Base-by-base conservation (phyloP, 202 grass and related monocot species). In the Musa balbisiana region DNA sequence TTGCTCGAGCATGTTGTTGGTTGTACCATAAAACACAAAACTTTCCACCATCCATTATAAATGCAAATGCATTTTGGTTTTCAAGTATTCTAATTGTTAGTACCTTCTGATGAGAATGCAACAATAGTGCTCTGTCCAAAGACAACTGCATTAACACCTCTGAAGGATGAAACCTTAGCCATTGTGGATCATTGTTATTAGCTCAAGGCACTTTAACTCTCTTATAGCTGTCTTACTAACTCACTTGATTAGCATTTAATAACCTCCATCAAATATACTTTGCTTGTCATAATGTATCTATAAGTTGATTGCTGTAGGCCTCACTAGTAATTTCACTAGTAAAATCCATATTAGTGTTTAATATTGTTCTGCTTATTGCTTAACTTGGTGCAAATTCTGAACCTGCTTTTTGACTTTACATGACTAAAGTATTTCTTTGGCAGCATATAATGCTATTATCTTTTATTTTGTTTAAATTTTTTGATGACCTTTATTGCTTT, bases 381-480 rank as follows among this genome's bases (percentile, higher is more conserved):
- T 67, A 67, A 67, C 15, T 43, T 43, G 33, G 33, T 43, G 33
- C 33, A 43, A 43, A 43, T 6, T 8, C 33, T 43, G 33, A 43
- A 43, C 33, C 33, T 43, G 33, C 4, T 0, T 43, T 25, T n/a
- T 51, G 17, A 43, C 21, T 20, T 51, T 51, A 70, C 33, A 51
- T 51, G 19, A 70, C 49, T 8, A 21, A 51, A 14, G 1, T 0
- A 51, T 51, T 67, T 70, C 5, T 43, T 43, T 43, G 6, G 33
- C 33, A 1, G 5, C 5, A 43, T 43, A 6, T 73, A 17, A 8
- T 29, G 11, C n/a, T 20, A 2, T 33, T 73, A 26, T 53, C 2
- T 24, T 53, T 21, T 11, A 11, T 73, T 74, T 77, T 43, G 4
- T 43, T 75, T 64, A 71, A 53, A 73, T 72, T 29, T 50, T 17